Conservation (phyloP, 2,329 filamentous ascomycete genomes). For the Xylaria arbuscula region DNA sequence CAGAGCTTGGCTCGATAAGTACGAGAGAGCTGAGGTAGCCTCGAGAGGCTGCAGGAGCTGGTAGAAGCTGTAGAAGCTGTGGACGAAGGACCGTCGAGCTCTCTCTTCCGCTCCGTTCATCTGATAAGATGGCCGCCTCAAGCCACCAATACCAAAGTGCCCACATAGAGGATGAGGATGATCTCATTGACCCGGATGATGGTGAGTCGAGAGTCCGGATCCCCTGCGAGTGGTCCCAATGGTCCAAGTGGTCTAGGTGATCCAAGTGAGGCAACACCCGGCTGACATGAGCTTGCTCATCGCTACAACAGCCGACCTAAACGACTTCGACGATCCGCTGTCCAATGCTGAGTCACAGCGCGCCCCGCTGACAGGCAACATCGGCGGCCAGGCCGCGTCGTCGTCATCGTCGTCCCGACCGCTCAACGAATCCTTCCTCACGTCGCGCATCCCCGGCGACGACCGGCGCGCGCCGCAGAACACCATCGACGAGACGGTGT, state of each 20-base stretch:
- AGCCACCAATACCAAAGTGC: slow-evolving; percentile 70
- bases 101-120: slow-evolving; percentile 19
- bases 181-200: slow-evolving; percentile 83
- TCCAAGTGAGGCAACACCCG: background rate
- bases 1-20: background rate
- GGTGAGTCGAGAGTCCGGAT: slow-evolving; percentile 59
- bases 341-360: slow-evolving; percentile 72
- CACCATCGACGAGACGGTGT: slow-evolving; percentile 97
- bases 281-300: slow-evolving; percentile 27
- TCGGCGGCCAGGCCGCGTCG: slow-evolving; percentile 61
- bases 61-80: slow-evolving; percentile 17
- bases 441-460: slow-evolving; percentile 89
- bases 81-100: slow-evolving; percentile 19
- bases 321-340: slow-evolving; percentile 92
- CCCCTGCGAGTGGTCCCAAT: background rate
- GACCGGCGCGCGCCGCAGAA: slow-evolving; percentile 89
- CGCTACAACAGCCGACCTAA: slow-evolving; percentile 74
- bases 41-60: background rate
- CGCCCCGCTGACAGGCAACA: slow-evolving; percentile 86
- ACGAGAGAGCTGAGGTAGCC: slow-evolving; percentile 7
- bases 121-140: slow-evolving; percentile 58
- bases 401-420: slow-evolving; percentile 64
- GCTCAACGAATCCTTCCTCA: slow-evolving; percentile 83
- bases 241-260: background rate
- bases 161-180: slow-evolving; percentile 71